These are phyloP conservation scores for Botryotinia globosa DNA, from an alignment of 2,329 filamentous ascomycete genomes.

Conservation along the genomic window DNA sequence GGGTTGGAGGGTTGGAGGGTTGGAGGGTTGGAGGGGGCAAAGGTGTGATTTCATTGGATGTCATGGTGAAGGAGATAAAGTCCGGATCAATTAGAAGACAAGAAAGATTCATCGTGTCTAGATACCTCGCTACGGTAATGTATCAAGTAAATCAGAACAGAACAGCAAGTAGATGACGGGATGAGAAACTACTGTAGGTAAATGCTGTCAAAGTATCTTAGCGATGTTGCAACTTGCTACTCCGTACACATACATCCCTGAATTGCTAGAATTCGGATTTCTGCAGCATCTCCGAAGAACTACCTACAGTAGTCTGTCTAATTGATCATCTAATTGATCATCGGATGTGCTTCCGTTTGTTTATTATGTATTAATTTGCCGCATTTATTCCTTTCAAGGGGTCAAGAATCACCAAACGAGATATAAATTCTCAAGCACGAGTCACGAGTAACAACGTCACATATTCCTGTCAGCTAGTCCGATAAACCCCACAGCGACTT, in stretches of 20 bases:
- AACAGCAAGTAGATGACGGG: no score
- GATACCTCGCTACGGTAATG: no score
- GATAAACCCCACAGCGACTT: slow-evolving; percentile 17
- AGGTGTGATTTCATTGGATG: neutral
- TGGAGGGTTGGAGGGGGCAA: no score
- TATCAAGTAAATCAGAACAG: no score
- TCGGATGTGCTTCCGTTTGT: neutral
- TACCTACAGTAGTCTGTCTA: neutral
- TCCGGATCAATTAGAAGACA: neutral
- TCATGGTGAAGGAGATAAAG: neutral
- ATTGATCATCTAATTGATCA: no score
- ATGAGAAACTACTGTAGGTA: neutral
- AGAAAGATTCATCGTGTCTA: neutral
- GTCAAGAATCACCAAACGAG: neutral
- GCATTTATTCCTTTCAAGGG: neutral
- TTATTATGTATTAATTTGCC: neutral
- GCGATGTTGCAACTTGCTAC: neutral
- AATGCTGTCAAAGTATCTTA: neutral
- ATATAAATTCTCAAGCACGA: neutral
- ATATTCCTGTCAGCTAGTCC: neutral
- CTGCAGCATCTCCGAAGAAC: neutral
- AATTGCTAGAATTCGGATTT: neutral
- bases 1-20: no score
- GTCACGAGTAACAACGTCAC: no score
- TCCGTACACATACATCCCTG: no score